Base-by-base conservation (phyloP, 208 protist genomes). In the Trypanosoma rangeli region DNA sequence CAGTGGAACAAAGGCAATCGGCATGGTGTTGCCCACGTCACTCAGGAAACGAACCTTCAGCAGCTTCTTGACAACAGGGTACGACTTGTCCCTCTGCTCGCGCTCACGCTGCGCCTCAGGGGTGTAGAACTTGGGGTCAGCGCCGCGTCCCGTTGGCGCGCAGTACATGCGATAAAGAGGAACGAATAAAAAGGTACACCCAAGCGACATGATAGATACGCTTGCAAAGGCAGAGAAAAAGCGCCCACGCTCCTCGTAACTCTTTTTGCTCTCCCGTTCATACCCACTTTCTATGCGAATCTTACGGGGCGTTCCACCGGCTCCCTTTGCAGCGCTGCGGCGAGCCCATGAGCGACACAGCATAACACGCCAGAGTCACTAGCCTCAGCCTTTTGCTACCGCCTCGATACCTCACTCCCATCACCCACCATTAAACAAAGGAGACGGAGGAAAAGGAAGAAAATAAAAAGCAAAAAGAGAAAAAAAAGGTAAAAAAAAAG, bases 91-190 rank as follows among this genome's bases (percentile, higher is more conserved):
- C 64, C 84, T 46, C 74, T 93, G 83, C 62, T 85, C 82, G 0
- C 85, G 86, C 70, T 86, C 66, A 1, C 81, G 83, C 12, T 83
- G 82, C 12, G 80, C 88, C 33, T 91, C 82, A 12, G 87, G 83
- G 22, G 89, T 92, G 78, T 91, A 91, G 70, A 93, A 95, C 77
- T 92, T 91, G 20, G 90, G 85, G 73, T 95, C 90, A 0, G 79
- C 79, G 15, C 90, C 90, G 48, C 85, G 86, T 2, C 90, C 88
- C 29, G 87, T 86, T 31, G 89, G 82, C 1, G 89, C 84, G 67
- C 92, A 96, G 83, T 94, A 96, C 76, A 96, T 89, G 49, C 90
- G 86, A 67, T 90, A 96, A 24, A 96, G 73, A 5, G 92, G 92
- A 33, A 96, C 92, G 52, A 94, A 94, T n/a, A 94, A 70, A 70